Conservation (phyloP, 139 green algal species). For the Ettlia oleoabundans region DNA sequence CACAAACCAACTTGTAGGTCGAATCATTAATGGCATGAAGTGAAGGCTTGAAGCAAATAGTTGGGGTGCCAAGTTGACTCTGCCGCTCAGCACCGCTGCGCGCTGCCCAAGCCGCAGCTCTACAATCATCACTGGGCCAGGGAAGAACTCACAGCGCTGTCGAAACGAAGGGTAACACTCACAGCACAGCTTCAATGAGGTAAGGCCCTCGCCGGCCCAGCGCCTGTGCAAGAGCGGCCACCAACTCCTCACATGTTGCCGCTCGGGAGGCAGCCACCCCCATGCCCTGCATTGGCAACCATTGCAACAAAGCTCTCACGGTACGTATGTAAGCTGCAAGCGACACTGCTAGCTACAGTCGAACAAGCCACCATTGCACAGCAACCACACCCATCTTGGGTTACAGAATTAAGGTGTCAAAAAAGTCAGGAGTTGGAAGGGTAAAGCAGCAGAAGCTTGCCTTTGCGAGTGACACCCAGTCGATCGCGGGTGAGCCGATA, state of each 20-base stretch:
- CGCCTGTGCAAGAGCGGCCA: slow-evolving; percentile 44
- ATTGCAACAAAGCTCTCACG: not conserved
- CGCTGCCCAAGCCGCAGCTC: no score
- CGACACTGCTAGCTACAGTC: not conserved
- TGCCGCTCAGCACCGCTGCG: no score
- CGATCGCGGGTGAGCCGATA: slow-evolving; percentile 61
- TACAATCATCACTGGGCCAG: no score
- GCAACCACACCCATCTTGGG: not conserved
- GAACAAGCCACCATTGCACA: not conserved
- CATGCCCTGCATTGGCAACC: slow-evolving; percentile 51
- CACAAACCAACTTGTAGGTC: no score
- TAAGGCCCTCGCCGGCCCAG: slow-evolving; percentile 53
- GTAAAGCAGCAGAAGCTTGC: not conserved
- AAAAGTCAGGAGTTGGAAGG: not conserved
- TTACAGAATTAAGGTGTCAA: not conserved
- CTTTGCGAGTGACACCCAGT: slow-evolving; percentile 75
- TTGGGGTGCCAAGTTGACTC: no score
- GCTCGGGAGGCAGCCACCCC: slow-evolving; percentile 61
- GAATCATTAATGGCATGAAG: no score
- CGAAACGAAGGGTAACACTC: not conserved
- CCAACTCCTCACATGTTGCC: slow-evolving; percentile 60
- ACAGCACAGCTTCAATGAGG: slow-evolving; percentile 66
- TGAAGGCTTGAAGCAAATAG: no score
- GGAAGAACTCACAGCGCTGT: no score
- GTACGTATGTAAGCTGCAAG: not conserved